Percentiles rank a stretch among this genome's conserved stretches.
phyloP scores from a whole-genome alignment of 2,329 filamentous ascomycete genomes.

The Nigrospora oryzae region DNA sequence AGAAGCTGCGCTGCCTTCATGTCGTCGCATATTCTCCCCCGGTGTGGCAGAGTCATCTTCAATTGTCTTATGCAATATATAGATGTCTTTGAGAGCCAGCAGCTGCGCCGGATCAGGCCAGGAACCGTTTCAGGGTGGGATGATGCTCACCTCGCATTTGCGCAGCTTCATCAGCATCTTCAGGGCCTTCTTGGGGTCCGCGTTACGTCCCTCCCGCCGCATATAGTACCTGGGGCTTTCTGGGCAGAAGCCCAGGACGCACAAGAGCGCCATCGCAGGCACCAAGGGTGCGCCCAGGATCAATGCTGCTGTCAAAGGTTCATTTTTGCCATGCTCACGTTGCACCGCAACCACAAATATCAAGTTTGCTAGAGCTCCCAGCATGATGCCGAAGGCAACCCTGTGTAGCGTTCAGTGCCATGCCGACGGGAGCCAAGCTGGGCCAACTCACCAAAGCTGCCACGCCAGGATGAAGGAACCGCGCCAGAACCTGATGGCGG shows the following conservation, averaged over 20 bases:
- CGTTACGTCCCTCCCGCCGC: conserved; percentile 20
- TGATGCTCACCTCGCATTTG: conserved; percentile 19
- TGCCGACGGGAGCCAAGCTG: background rate
- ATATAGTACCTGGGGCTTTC: conserved; percentile 27
- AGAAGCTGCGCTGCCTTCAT: background rate
- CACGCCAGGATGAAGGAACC: conserved; percentile 37
- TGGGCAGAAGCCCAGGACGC: conserved; percentile 21
- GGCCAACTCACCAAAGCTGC: conserved; percentile 28
- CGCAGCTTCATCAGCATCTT: conserved; percentile 19
- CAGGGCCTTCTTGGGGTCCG: conserved; percentile 19
- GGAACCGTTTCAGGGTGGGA: too few species aligned
- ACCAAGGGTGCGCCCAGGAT: conserved; percentile 23
- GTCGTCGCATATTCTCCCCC: too few species aligned
- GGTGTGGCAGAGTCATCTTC: background rate
- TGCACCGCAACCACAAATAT: conserved; percentile 9
- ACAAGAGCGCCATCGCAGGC: conserved; percentile 16
- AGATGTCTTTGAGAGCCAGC: conserved; percentile 28
- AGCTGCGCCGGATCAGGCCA: conserved; percentile 11
- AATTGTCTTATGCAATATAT: conserved; percentile 22
- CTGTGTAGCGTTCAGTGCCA: conserved; percentile 1
- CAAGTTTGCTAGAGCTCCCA: conserved; percentile 21
- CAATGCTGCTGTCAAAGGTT: conserved; percentile 13
- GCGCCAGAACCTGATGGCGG: conserved; percentile 36
- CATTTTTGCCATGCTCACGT: background rate
- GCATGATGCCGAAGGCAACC: conserved; percentile 27